A percentile compares a stretch with the other conserved stretches of the same genome.
Evolutionary conservation across 805 yeast species (phyloP).

Genomic region (Wickerhamomyces rabaulensis): DNA sequence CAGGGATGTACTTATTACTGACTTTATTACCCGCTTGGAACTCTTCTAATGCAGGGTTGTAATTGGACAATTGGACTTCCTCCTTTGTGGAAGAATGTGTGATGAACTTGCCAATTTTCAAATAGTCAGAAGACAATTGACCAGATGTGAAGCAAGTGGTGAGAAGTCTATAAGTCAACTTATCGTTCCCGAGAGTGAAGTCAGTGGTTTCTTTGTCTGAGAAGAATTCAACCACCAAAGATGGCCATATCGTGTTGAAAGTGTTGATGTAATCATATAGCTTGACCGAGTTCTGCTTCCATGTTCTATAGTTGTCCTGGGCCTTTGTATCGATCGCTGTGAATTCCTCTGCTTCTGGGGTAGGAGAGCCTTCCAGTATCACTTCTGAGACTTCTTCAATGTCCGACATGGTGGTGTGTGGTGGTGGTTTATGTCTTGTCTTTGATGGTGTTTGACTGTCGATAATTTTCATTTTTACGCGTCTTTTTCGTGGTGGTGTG

Average conservation of each 20-base stretch:
- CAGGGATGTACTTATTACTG: constrained; percentile 32
- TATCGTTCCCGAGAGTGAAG: background rate
- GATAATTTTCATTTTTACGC: no score
- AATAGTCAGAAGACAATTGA: constrained; percentile 48
- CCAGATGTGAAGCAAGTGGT: constrained; percentile 65
- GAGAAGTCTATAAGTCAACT: constrained; percentile 39
- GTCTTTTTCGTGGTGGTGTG: no score
- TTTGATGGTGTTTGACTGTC: no score
- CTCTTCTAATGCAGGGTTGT: constrained; percentile 29
- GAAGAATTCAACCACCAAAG: constrained; percentile 65
- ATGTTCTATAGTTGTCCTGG: constrained; percentile 30
- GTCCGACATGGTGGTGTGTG: background rate
- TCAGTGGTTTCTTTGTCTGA: constrained; percentile 35
- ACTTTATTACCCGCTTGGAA: constrained; percentile 26
- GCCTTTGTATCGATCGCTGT: constrained; percentile 6
- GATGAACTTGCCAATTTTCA: constrained; percentile 29
- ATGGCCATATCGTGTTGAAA: constrained; percentile 63
- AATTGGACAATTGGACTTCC: constrained; percentile 27
- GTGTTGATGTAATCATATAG: constrained; percentile 72
- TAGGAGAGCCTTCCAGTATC: background rate
- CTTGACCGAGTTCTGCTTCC: constrained; percentile 81
- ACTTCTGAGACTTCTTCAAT: background rate
- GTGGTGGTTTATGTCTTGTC: background rate
- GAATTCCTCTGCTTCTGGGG: background rate
- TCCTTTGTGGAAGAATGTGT: constrained; percentile 19